phyloP scores from a whole-genome alignment of 805 yeast species.

The Kurtzmaniella cleridarum region DNA sequence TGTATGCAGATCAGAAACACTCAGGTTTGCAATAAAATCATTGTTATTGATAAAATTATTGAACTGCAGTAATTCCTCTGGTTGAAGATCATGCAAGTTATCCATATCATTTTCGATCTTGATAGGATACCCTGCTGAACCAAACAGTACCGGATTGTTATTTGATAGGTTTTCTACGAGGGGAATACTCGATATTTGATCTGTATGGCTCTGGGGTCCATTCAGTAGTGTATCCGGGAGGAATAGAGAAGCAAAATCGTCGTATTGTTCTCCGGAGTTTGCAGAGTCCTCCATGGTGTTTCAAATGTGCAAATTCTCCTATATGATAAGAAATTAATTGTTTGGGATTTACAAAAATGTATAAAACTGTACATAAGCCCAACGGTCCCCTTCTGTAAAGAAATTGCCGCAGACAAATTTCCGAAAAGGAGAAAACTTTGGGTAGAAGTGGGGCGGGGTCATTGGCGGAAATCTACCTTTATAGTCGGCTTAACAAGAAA shows the following conservation, averaged over 20 bases:
- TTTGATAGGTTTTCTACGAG: background rate
- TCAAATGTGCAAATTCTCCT: too few relatives aligned
- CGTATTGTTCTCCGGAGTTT: slow-evolving; percentile 18
- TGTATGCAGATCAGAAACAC: background rate
- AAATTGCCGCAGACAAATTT: too few relatives aligned
- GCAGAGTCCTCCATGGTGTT: slow-evolving; percentile 1
- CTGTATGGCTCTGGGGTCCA: background rate
- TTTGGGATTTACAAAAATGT: too few relatives aligned
- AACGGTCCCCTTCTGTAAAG: too few relatives aligned
- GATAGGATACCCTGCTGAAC: slow-evolving; percentile 5
- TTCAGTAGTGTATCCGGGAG: slow-evolving; percentile 33
- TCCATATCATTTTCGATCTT: background rate
- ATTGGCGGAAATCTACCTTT: too few relatives aligned
- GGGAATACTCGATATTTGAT: background rate
- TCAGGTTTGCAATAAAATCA: slow-evolving; percentile 3
- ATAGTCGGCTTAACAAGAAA: too few relatives aligned
- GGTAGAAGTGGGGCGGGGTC: too few relatives aligned
- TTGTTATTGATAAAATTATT: slow-evolving; percentile 3
- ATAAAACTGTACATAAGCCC: too few relatives aligned
- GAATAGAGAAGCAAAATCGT: slow-evolving; percentile 38
- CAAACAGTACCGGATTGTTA: background rate
- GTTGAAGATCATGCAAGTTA: background rate
- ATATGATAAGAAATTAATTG: too few relatives aligned
- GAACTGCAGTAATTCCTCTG: slow-evolving; percentile 3
- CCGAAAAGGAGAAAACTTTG: too few relatives aligned